Conservation (phyloP, 768 basidiomycete species). For the Cyathus striatus region DNA sequence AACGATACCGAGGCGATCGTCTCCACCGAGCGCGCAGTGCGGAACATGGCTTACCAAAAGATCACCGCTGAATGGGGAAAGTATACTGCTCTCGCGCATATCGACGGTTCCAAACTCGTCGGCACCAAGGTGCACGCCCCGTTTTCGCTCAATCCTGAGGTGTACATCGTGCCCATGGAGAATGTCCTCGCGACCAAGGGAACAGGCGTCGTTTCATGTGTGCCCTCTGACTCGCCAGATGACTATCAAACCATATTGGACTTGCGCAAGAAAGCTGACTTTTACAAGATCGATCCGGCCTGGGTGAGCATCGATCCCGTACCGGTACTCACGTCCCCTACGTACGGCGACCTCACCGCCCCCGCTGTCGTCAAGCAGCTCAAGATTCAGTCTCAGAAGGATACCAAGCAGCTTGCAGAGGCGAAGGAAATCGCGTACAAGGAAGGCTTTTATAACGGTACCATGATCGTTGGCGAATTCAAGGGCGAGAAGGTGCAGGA, state of each 20-base stretch:
- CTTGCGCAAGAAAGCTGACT: slow-evolving; percentile 92
- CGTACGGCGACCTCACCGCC: slow-evolving; percentile 92
- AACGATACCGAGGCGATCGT: slow-evolving; percentile 87
- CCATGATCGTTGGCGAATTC: slow-evolving; percentile 88
- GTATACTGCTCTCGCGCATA: slow-evolving; percentile 66
- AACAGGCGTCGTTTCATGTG: slow-evolving; percentile 96
- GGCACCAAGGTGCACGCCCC: slow-evolving; percentile 92
- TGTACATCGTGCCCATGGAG: slow-evolving; percentile 99
- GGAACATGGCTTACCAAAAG: slow-evolving; percentile 98
- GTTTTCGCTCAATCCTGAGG: slow-evolving; percentile 73
- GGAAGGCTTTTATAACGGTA: slow-evolving; percentile 95
- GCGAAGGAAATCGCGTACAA: slow-evolving; percentile 98
- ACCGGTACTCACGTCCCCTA: slow-evolving; percentile 81
- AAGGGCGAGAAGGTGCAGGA: slow-evolving; percentile 86
- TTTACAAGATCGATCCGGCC: slow-evolving; percentile 87
- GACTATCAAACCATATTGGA: slow-evolving; percentile 89
- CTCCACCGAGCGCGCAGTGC: slow-evolving; percentile 82
- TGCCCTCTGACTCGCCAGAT: slow-evolving; percentile 97
- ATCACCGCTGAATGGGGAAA: slow-evolving; percentile 69
- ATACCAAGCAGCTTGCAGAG: slow-evolving; percentile 87
- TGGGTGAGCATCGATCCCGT: slow-evolving; percentile 86
- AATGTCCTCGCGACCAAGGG: slow-evolving; percentile 97
- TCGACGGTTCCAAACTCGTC: slow-evolving; percentile 75
- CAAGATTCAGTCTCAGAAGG: slow-evolving; percentile 95
- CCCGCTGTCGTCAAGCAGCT: slow-evolving; percentile 78